Evolutionary conservation across 192 early-diverging fungal species (phyloP), one percentile per base, ranked within the genome.

Genomic region (Backusella australiensis): DNA sequence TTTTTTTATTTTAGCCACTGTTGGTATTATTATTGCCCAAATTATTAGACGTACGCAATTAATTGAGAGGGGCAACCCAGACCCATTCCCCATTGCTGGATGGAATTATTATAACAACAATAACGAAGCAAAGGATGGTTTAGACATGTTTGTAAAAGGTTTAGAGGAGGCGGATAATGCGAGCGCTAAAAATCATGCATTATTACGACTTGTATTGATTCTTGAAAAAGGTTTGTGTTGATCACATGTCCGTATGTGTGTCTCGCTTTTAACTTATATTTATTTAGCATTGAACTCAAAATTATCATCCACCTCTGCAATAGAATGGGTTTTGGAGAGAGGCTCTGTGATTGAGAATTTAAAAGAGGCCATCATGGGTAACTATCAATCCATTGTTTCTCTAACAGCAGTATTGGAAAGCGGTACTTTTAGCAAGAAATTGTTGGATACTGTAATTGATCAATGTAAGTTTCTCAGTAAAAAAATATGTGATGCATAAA

Each of bases 311-410:
- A 81, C 78, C 12, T 85, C 86, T 12, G 86, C 88, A n/a, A 78
- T 89, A 36, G 89, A 90, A 67, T 90, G 89, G 87, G 82, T 84
- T 1, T 78, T 90, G 56, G 84, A 84, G 21, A 77, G 89, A 7
- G 85, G 86, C 6, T 78, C 85, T 2, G 65, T 89, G 17, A 82
- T 91, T 72, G 81, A 85, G 23, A 86, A 87, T 46, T 74, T 91
- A 9, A 87, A 85, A 67, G 79, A 75, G 63, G 89, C 90, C 3
- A 82, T 90, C n/a, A 72, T 84, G 34, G 90, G 90, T 42, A 88
- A 89, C 39, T 91, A 89, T 74, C 84, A 80, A 17, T 82, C 78
- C 23, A 87, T 91, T 56, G 66, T 78, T 1, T 81, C 83, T 34
- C 74, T 91, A 7, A 71, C 76, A 59, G 80, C 84, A 36, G 78